Evolutionary conservation across 805 yeast species (phyloP), one percentile per base, ranked within the genome.

Genomic region (Candida dendrica): DNA sequence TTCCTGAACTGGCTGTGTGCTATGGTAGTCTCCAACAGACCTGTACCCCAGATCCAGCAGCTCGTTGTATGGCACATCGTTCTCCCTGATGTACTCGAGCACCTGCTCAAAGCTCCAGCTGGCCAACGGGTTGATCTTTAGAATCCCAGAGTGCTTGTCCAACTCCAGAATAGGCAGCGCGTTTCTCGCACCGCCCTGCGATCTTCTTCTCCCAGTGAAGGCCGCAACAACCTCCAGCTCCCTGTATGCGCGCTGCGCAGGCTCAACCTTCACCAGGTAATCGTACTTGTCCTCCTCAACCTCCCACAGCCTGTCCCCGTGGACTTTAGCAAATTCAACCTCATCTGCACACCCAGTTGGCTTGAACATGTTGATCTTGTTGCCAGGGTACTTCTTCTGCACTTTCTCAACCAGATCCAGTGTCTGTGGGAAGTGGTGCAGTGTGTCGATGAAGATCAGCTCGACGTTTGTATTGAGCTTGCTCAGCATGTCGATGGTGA

Each of bases 341-440:
- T 78, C 91, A 3, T 72, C 64, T 1, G 58, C 55, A 33, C 74
- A 75, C 26, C 71, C 83, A 26, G 61, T 52, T 0, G 98, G 97
- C 49, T 72, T 73, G 63, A 70, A 88, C 2, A 85, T 66, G 50
- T 86, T 82, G 19, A 90, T 60, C 22, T 68, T 68, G 38, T 68
- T 69, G 14, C 55, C 48, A 3, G 79, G 73, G 59, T 91, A 91
- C 45, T 68, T 73, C 14, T 54, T 48, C 52, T 75, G 66, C 34
- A 91, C 73, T 11, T 64, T 68, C 2, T 75, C 70, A 4, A 90
- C 82, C 33, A 91, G 71, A 3, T 81, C 87, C 35, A 82, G 65
- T 1, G 98, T 91, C 61, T 91, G 98, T n/a, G 91, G 89, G 70
- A 91, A 91, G 61, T 91, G 97, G 56, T 90, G 86, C 47, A 91